Conservation (phyloP, 176 grass and related monocot species). For the Juncus effusus region DNA sequence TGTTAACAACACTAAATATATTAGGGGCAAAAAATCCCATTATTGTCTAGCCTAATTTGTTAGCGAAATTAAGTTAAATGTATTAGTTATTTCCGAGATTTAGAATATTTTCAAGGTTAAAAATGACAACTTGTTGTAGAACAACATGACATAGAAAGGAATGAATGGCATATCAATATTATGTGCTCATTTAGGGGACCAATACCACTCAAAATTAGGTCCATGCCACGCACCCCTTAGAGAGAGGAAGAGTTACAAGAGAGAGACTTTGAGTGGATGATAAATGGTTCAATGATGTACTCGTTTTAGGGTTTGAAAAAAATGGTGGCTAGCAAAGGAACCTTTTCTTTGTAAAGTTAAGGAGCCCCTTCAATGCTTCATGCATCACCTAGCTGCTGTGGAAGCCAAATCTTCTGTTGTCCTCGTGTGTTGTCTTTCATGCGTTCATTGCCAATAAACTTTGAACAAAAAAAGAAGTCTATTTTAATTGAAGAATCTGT, state of each 20-base stretch:
- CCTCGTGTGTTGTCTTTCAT: too few species aligned
- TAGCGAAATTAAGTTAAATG: too few species aligned
- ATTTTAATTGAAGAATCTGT: too few species aligned
- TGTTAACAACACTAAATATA: too few species aligned
- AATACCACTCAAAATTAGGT: slow-evolving; percentile 10
- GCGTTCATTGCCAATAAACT: too few species aligned
- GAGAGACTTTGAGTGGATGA: slow-evolving; percentile 16
- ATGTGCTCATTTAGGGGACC: slow-evolving; percentile 22
- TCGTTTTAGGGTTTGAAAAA: slow-evolving; percentile 12
- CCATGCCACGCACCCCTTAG: slow-evolving; percentile 4
- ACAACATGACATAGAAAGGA: not conserved
- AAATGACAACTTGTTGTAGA: not conserved
- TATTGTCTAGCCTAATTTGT: too few species aligned
- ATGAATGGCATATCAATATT: not conserved
- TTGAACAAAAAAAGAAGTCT: too few species aligned
- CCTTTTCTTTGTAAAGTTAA: not conserved
- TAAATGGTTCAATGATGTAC: slow-evolving; percentile 22
- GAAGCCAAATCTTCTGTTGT: too few species aligned
- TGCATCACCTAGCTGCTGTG: not conserved
- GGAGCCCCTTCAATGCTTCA: not conserved
- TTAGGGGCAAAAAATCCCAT: too few species aligned
- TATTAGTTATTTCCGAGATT: too few species aligned
- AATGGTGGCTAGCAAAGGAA: slow-evolving; percentile 12
- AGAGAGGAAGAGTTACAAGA: slow-evolving; percentile 17
- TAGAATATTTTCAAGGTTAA: too few species aligned